A percentile compares a stretch with the other conserved stretches of the same genome.
phyloP scores from a whole-genome alignment of 169 alveolate genomes.

The Eimeria tenella region DNA sequence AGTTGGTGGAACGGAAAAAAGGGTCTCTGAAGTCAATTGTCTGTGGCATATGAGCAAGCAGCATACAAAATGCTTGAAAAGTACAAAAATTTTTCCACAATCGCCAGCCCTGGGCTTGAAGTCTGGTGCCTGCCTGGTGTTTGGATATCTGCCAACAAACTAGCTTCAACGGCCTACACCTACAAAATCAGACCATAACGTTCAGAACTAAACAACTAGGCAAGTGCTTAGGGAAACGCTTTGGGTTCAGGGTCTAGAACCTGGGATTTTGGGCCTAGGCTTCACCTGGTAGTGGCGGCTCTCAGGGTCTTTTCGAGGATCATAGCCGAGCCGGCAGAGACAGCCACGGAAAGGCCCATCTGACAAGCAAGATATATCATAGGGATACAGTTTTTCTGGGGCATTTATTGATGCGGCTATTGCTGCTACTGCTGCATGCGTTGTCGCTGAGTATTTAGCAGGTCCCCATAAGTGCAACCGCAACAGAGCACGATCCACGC shows the following conservation, averaged over 20 bases:
- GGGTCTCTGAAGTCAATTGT: slow-evolving; percentile 86
- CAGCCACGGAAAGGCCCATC: slow-evolving; percentile 87
- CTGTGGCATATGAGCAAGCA: slow-evolving; percentile 26
- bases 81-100: background rate
- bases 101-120: no score
- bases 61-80: background rate
- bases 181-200: background rate
- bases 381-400: background rate
- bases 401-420: background rate
- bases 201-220: background rate
- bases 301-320: slow-evolving; percentile 82
- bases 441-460: background rate
- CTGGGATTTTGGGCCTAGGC: background rate
- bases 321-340: slow-evolving; percentile 85
- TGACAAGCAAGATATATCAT: background rate
- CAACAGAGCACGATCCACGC: background rate
- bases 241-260: slow-evolving; percentile 1
- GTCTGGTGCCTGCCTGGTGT: no score
- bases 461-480: background rate
- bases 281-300: slow-evolving; percentile 81
- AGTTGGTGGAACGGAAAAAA: slow-evolving; percentile 69
- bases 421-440: background rate
- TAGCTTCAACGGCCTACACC: no score
- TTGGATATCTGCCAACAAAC: no score
- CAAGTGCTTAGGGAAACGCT: background rate